Evolutionary conservation across 257 asterid genomes (phyloP).

Genomic region (Nicotiana tomentosiformis): DNA sequence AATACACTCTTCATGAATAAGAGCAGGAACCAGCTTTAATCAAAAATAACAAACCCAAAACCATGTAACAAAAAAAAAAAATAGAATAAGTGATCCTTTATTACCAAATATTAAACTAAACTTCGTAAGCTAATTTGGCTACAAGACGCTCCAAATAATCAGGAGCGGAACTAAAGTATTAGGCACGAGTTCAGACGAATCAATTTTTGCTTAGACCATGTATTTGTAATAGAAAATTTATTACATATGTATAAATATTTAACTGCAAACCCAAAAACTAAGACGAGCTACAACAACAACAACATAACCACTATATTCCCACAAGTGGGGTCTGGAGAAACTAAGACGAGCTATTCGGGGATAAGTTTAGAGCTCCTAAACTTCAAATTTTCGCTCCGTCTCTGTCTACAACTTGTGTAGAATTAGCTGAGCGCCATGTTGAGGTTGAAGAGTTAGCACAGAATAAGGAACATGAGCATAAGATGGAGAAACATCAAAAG

Average conservation of each 20-base stretch:
- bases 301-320: no score
- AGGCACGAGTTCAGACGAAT: no score
- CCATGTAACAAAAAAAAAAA: not conserved
- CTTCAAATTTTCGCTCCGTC: no score
- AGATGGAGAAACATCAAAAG: conserved; percentile 23
- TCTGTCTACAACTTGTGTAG: conserved; percentile 5
- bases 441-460: conserved; percentile 11
- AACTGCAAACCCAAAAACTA: no score
- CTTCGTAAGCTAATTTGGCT: not conserved
- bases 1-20: not conserved
- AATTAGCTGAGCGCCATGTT: conserved; percentile 21
- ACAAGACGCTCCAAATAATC: not conserved
- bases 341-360: no score
- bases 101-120: not conserved
- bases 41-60: not conserved
- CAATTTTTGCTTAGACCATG: no score
- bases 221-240: no score
- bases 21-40: not conserved
- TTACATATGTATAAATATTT: no score
- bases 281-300: no score
- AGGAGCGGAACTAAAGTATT: no score
- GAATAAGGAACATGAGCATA: conserved; percentile 23
- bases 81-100: not conserved
- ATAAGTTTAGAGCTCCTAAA: no score
- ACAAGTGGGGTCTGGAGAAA: no score